A percentile compares a stretch with the other conserved stretches of the same genome.
Evolutionary conservation across 73 alveolate genomes (phyloP).

Genomic region (Paramecium biaurelia): DNA sequence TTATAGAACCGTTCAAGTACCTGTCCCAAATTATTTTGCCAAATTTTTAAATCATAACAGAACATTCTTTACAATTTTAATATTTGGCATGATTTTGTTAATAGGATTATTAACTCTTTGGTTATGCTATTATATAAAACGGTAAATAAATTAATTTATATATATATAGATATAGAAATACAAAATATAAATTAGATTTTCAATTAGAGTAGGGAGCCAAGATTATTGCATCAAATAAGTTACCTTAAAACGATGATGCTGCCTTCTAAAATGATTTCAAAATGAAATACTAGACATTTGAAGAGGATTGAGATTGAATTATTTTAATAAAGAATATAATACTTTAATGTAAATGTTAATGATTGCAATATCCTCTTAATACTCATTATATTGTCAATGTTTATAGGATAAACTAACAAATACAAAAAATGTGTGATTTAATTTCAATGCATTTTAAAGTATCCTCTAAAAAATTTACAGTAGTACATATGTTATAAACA

Average conservation of each 20-base stretch:
- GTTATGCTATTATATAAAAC: slow-evolving; percentile 27
- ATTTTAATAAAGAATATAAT: neutral
- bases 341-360: neutral
- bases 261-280: neutral
- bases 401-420: neutral
- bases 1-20: neutral
- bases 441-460: neutral
- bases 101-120: neutral
- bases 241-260: slow-evolving; percentile 40
- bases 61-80: neutral
- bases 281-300: slow-evolving; percentile 34
- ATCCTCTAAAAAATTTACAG: too few relatives aligned
- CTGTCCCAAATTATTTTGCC: slow-evolving; percentile 40
- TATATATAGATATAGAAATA: neutral
- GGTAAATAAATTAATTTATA: neutral
- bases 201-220: neutral
- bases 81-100: neutral
- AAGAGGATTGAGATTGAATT: slow-evolving; percentile 8
- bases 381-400: neutral
- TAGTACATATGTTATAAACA: too few relatives aligned
- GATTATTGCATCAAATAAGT: neutral
- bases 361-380: neutral
- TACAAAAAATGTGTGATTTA: neutral
- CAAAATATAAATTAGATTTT: neutral
- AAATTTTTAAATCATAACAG: neutral